These are phyloP conservation scores for Zangia roseola DNA, from an alignment of 768 basidiomycete species.

Conservation along the genomic window DNA sequence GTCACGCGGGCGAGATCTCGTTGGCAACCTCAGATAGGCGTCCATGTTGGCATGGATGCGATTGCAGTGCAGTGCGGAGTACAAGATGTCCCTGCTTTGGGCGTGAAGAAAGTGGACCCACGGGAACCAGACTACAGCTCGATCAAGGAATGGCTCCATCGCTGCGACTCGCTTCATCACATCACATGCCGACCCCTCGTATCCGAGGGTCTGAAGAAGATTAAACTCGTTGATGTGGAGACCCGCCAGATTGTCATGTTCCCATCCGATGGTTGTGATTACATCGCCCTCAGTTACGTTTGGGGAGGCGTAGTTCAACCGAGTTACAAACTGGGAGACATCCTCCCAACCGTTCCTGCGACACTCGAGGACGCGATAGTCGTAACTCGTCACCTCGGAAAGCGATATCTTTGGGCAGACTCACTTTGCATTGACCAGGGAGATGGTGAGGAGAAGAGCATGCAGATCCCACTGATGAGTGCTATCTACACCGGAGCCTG, in stretches of 20 bases:
- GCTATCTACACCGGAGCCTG: constrained; percentile 15
- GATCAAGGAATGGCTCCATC: constrained; percentile 2
- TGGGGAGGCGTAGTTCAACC: constrained; percentile 13
- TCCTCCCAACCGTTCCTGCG: constrained; percentile 9
- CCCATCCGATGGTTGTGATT: constrained; percentile 6
- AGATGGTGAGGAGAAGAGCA: constrained; percentile 3
- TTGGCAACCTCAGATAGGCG: constrained; percentile 4
- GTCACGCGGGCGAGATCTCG: constrained; percentile 1
- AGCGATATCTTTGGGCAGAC: constrained; percentile 18
- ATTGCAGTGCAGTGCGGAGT: background rate
- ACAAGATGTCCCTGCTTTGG: background rate
- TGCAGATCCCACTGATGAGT: constrained; percentile 16
- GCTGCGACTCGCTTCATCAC: constrained; percentile 8
- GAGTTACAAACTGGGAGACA: constrained; percentile 7
- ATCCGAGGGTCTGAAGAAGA: constrained; percentile 4
- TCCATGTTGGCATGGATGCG: background rate
- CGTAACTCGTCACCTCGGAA: constrained; percentile 11
- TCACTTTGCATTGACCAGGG: constrained; percentile 18
- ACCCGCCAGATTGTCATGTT: constrained; percentile 8
- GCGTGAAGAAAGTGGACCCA: constrained; percentile 5
- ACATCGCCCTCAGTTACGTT: constrained; percentile 17
- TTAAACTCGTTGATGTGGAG: constrained; percentile 9
- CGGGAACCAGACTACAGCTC: background rate
- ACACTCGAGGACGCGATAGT: constrained; percentile 20
- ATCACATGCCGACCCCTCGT: constrained; percentile 2